phyloP scores from a whole-genome alignment of 2,329 filamentous ascomycete species.

The Neofusicoccum umdonicola region DNA sequence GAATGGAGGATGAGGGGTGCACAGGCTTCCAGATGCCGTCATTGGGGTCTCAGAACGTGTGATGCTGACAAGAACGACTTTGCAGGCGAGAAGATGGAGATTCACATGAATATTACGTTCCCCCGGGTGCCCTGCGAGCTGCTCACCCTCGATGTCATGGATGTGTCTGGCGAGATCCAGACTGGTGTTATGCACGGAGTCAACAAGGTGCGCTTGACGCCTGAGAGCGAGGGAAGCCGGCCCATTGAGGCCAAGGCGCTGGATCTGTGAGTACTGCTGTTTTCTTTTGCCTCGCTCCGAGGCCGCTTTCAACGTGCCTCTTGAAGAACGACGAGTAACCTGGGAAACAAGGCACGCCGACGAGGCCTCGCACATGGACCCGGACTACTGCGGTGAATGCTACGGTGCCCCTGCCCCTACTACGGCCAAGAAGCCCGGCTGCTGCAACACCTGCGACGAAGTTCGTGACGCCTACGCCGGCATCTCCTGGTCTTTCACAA shows the following conservation, averaged over 20 bases:
- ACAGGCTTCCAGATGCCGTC: neutral
- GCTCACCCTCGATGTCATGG: constrained; percentile 96
- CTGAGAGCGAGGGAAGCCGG: constrained; percentile 69
- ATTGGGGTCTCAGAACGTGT: neutral
- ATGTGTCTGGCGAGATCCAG: constrained; percentile 95
- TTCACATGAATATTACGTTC: constrained; percentile 96
- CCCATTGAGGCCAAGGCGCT: constrained; percentile 37
- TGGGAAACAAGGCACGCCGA: constrained; percentile 56
- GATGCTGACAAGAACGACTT: constrained; percentile 3
- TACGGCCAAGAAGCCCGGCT: constrained; percentile 74
- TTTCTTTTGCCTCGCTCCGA: neutral
- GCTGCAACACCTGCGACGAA: constrained; percentile 96
- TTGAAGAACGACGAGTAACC: neutral
- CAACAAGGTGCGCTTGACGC: constrained; percentile 79
- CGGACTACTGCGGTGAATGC: constrained; percentile 88
- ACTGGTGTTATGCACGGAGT: constrained; percentile 91
- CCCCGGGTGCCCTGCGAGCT: constrained; percentile 92
- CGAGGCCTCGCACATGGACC: constrained; percentile 76
- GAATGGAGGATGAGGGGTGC: neutral
- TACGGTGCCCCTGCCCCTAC: constrained; percentile 77
- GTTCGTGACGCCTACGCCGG: constrained; percentile 91
- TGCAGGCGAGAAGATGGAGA: constrained; percentile 94
- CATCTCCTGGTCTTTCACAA: constrained; percentile 89
- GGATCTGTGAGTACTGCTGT: constrained; percentile 33
- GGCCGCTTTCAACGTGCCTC: too few species aligned